Evolutionary conservation across 2,329 filamentous ascomycete genomes (phyloP).

Genomic region (Truncatella angustata): DNA sequence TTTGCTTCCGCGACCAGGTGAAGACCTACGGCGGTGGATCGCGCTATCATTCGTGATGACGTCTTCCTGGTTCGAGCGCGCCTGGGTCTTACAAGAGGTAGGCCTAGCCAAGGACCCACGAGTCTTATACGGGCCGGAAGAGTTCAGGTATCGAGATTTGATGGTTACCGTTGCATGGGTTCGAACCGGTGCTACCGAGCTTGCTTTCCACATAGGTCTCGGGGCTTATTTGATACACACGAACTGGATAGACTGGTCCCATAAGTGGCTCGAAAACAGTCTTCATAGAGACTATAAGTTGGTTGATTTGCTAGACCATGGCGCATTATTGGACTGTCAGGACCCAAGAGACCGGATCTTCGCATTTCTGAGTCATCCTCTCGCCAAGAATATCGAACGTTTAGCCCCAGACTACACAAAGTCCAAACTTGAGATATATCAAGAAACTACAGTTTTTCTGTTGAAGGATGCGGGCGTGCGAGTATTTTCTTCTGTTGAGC

Average conservation of each 20-base stretch:
- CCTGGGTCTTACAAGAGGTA: constrained; percentile 8
- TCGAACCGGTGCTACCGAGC: neutral
- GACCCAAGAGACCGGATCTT: constrained; percentile 11
- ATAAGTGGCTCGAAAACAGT: neutral
- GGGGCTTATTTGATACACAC: neutral
- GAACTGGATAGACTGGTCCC: constrained; percentile 8
- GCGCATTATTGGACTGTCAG: constrained; percentile 2
- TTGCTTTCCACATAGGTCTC: neutral
- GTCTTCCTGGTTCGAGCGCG: constrained; percentile 1
- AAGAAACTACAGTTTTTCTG: neutral
- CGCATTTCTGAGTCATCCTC: constrained; percentile 8
- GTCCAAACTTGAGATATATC: neutral
- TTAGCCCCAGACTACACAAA: constrained; percentile 10
- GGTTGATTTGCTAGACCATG: constrained; percentile 10
- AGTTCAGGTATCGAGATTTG: constrained; percentile 10
- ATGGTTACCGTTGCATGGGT: neutral
- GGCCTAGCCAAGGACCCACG: constrained; percentile 7
- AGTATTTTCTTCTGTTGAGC: constrained; percentile 9
- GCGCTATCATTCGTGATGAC: neutral
- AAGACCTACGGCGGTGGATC: neutral
- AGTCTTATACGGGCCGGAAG: constrained; percentile 7
- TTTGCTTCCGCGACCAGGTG: neutral
- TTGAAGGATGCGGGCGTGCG: constrained; percentile 7
- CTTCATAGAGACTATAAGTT: neutral
- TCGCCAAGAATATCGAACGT: neutral